These are phyloP conservation scores for Plasmodium yoelii DNA, from an alignment of 169 alveolate species.

Conservation along the genomic window DNA sequence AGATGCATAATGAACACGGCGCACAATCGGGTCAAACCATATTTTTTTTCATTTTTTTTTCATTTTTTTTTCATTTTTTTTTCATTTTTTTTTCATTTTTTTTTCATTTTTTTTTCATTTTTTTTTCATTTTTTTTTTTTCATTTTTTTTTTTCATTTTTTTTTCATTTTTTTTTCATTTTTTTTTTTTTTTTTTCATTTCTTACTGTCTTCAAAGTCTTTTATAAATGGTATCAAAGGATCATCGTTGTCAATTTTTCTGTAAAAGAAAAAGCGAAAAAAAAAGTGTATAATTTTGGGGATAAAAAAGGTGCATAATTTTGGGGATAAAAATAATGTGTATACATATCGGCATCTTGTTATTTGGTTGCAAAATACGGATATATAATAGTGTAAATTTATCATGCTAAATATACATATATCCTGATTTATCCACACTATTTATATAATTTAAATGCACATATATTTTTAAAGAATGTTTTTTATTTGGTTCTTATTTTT, in stretches of 20 bases:
- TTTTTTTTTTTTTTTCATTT: not conserved
- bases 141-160: too few species aligned
- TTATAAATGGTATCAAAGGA: conserved; percentile 67
- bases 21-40: too few species aligned
- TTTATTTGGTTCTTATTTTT: too few species aligned
- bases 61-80: too few species aligned
- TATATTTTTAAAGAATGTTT: too few species aligned
- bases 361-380: not conserved
- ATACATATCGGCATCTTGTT: not conserved
- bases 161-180: not conserved
- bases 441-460: too few species aligned
- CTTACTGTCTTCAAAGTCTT: conserved; percentile 76
- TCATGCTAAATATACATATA: not conserved
- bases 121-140: too few species aligned
- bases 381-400: not conserved
- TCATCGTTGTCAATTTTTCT: conserved; percentile 75
- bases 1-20: too few species aligned
- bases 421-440: too few species aligned
- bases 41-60: too few species aligned
- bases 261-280: not conserved
- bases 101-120: too few species aligned
- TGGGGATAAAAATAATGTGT: not conserved
- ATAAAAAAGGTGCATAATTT: not conserved
- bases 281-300: not conserved
- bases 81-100: too few species aligned